Evolutionary conservation across 2,329 filamentous ascomycete species (phyloP).

Genomic region (Pseudogymnoascus sp.): DNA sequence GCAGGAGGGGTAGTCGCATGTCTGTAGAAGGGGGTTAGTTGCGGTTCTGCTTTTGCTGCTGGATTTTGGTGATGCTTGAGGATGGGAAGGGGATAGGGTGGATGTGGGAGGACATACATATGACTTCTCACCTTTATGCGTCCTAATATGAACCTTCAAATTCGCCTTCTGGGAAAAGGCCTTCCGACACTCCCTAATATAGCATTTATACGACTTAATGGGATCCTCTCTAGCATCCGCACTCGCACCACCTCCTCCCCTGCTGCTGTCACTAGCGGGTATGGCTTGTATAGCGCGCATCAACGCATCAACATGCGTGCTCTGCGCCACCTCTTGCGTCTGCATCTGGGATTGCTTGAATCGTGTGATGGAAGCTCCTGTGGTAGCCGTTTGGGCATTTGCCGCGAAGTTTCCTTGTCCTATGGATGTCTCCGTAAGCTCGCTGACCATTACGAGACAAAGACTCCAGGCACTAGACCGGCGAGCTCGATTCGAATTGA

Average conservation of each 20-base stretch:
- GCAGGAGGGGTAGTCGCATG: conserved; percentile 64
- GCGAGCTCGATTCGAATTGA: not conserved
- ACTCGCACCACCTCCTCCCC: not conserved
- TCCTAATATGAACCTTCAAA: conserved; percentile 77
- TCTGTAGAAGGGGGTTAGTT: conserved; percentile 9
- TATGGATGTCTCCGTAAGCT: not conserved
- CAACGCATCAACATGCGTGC: conserved; percentile 73
- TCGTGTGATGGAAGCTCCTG: too few relatives aligned
- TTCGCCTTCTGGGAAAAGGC: conserved; percentile 88
- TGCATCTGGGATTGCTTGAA: not conserved
- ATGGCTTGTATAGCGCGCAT: conserved; percentile 76
- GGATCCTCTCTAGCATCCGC: too few relatives aligned
- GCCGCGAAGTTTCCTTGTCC: not conserved
- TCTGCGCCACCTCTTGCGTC: conserved; percentile 48
- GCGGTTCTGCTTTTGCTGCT: too few relatives aligned
- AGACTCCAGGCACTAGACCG: not conserved
- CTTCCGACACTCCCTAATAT: conserved; percentile 65
- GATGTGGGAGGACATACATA: conserved; percentile 53
- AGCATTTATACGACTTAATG: conserved; percentile 71
- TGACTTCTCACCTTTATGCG: conserved; percentile 83
- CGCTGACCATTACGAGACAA: not conserved
- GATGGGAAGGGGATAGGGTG: not conserved
- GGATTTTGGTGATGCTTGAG: not conserved
- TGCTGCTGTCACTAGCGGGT: not conserved
- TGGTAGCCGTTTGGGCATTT: not conserved